phyloP scores from a whole-genome alignment of 768 basidiomycete species.

The Termitomyces heimii region DNA sequence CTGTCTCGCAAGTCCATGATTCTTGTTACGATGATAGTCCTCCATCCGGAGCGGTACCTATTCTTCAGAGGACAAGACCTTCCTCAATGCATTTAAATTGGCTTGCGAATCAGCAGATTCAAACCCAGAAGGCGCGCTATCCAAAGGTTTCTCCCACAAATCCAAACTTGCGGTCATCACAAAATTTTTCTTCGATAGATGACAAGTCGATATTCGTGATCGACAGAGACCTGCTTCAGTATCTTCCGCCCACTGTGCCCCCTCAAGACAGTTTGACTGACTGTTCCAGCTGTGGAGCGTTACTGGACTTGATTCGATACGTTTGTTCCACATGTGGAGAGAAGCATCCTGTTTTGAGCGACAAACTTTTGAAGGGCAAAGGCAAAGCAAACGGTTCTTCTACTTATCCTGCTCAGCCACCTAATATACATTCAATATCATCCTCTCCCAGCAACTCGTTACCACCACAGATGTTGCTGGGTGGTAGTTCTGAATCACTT shows the following conservation, averaged over 20 bases:
- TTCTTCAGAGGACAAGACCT: conserved; percentile 38
- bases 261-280: conserved; percentile 63
- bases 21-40: conserved; percentile 47
- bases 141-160: conserved; percentile 17
- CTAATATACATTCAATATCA: conserved; percentile 21
- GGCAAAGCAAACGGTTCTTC: conserved; percentile 27
- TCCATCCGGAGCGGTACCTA: conserved; percentile 16
- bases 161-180: conserved; percentile 22
- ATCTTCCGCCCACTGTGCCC: conserved; percentile 39
- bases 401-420: conserved; percentile 30
- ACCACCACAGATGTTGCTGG: conserved; percentile 34
- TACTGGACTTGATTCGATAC: conserved; percentile 82
- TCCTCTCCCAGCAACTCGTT: conserved; percentile 15
- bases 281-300: conserved; percentile 75
- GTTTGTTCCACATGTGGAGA: conserved; percentile 87
- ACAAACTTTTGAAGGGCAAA: conserved; percentile 41
- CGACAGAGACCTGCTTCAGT: conserved; percentile 47
- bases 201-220: conserved; percentile 8
- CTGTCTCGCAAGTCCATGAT: conserved; percentile 45
- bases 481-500: conserved; percentile 18
- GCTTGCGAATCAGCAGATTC: conserved; percentile 53
- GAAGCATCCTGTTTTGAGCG: conserved; percentile 41
- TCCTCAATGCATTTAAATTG: conserved; percentile 64
- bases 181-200: conserved; percentile 2
- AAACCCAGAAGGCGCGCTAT: conserved; percentile 18